Evolutionary conservation across 371 early-diverging fungal genomes (phyloP).

Genomic region (Mortierella sp.): DNA sequence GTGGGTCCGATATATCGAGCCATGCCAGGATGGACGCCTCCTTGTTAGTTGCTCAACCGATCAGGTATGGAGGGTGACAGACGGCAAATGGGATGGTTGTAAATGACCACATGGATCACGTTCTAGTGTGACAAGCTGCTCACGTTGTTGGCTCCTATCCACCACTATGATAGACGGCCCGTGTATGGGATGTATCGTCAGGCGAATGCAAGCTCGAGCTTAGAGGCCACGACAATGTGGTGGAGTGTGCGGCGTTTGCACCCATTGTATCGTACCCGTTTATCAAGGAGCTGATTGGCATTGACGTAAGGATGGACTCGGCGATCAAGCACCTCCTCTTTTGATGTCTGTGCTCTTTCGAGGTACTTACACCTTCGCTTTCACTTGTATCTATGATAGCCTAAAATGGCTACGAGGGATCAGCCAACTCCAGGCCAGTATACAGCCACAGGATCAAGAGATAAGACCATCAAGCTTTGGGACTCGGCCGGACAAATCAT

Average conservation of each 20-base stretch:
- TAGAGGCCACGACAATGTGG: constrained; percentile 94
- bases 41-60: constrained; percentile 86
- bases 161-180: constrained; percentile 66
- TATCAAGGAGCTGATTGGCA: constrained; percentile 76
- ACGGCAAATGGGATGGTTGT: not conserved
- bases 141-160: not conserved
- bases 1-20: constrained; percentile 84
- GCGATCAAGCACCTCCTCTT: not conserved
- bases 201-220: constrained; percentile 83
- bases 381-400: constrained; percentile 28
- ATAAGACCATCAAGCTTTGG: constrained; percentile 92
- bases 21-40: constrained; percentile 76
- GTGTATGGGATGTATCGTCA: constrained; percentile 82
- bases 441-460: constrained; percentile 86
- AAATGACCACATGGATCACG: too few species aligned
- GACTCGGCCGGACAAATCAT: constrained; percentile 79
- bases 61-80: constrained; percentile 66
- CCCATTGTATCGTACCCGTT: constrained; percentile 72
- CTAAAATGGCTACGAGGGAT: constrained; percentile 57
- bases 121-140: not conserved
- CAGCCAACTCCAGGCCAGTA: constrained; percentile 72
- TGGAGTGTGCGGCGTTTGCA: constrained; percentile 89
- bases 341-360: too few species aligned
- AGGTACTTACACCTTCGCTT: too few species aligned
- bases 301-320: constrained; percentile 59